phyloP scores from a whole-genome alignment of 495 filamentous ascomycete genomes.

The Penicillium bovifimosum region DNA sequence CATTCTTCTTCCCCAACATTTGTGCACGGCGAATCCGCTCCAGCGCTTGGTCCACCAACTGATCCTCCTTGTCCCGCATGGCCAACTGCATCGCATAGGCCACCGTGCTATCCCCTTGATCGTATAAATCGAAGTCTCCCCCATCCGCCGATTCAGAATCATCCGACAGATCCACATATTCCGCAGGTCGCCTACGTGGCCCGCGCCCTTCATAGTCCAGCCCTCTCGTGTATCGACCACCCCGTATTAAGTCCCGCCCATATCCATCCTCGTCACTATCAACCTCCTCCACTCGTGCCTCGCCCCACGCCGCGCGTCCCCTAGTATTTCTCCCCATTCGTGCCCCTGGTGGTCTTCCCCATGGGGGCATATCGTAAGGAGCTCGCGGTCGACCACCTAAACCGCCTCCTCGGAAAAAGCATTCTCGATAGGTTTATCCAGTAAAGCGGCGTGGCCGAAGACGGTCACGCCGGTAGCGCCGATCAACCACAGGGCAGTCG shows the following conservation, averaged over 20 bases:
- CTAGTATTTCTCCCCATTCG: conserved; percentile 53
- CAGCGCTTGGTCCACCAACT: conserved; percentile 66
- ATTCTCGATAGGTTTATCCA: conserved; percentile 99
- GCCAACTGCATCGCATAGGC: conserved; percentile 49
- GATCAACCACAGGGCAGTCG: conserved; percentile 86
- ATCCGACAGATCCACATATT: conserved; percentile 45
- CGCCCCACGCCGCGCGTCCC: conserved; percentile 52
- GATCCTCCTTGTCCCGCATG: conserved; percentile 63
- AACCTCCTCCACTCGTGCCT: conserved; percentile 62
- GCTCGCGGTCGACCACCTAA: conserved; percentile 99
- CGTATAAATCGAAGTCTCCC: conserved; percentile 50
- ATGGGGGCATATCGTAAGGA: conserved; percentile 90
- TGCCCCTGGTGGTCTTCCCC: conserved; percentile 98
- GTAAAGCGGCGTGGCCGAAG: conserved; percentile 87
- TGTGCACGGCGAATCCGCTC: conserved; percentile 71
- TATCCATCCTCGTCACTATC: conserved; percentile 60
- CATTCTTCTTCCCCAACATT: conserved; percentile 65
- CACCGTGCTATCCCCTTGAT: conserved; percentile 45
- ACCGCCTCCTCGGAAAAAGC: conserved; percentile 99
- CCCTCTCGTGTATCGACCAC: conserved; percentile 26
- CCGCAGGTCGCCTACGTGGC: conserved; percentile 40
- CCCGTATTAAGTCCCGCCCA: conserved; percentile 46
- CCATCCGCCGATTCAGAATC: conserved; percentile 46
- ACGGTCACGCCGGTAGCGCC: conserved; percentile 88
- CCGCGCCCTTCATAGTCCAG: conserved; percentile 29